Evolutionary conservation across 352 stramenopile species (phyloP), one percentile per base, ranked within the genome.

Genomic region (Plasmopara viticola): DNA sequence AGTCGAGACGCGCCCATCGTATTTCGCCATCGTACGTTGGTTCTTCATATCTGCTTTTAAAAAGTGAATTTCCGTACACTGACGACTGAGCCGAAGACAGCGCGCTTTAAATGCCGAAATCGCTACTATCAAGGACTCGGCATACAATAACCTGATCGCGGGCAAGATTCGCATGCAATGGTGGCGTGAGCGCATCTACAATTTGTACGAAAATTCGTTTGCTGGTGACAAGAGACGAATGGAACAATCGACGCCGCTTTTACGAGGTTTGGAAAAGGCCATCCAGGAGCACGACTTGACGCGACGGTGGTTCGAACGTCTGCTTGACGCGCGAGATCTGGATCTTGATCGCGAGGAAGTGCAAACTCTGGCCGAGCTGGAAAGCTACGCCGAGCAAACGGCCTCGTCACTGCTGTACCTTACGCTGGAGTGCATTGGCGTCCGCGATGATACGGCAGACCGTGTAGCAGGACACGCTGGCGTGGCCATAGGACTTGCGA

Each of bases 111-210:
- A 97, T 52, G 82, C 89, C 9, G 90, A 97, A 65, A 72, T 95
- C 48, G 84, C 90, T 12, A 84, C 68, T 28, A 87, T 97, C 64
- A 95, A 94, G 58, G 88, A 97, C 52, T 82, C 81, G 8, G 76
- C 85, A 25, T 76, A 86, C 46, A 92, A 59, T 43, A 97, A 97
- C 52, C 68, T 82, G 9, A 70, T 72, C 47, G 84, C 87, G 9
- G 89, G 86, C 51, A 91, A 87, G 56, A 93, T 97, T 68, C 84
- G 90, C 50, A 84, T 96, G 65, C 88, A 96, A 52, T 97, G 90
- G 90, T 97, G 90, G 90, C 75, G 86, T 15, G 82, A 97, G 45
- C 68, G 70, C 7, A 84, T 95, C 49, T 74, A 80, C 48, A 70
- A 82, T 41, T 52, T 94, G 52, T 93, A 90, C 57, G 64, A 64